phyloP scores from a whole-genome alignment of 2,329 filamentous ascomycete genomes.

The Daldinia eschscholtzii region DNA sequence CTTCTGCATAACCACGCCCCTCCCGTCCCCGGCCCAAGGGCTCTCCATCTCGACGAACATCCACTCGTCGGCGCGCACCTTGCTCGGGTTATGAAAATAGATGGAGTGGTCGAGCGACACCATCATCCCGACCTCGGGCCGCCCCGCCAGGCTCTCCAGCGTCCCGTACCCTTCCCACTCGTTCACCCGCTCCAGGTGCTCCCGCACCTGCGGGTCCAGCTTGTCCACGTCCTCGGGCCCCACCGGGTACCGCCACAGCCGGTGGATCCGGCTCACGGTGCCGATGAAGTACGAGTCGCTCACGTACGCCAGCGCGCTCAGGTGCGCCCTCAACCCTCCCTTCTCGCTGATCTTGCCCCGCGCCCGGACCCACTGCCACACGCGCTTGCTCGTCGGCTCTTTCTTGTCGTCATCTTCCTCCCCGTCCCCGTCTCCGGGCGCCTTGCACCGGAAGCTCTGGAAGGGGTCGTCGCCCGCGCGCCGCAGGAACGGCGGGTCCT shows the following conservation, averaged over 20 bases:
- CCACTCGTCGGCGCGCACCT: constrained; percentile 76
- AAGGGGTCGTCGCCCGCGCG: constrained; percentile 60
- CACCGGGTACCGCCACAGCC: constrained; percentile 79
- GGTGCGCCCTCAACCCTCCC: constrained; percentile 83
- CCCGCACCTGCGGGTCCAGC: constrained; percentile 58
- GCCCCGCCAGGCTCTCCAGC: constrained; percentile 61
- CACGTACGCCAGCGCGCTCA: constrained; percentile 92
- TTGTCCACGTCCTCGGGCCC: constrained; percentile 66
- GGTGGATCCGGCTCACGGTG: constrained; percentile 84
- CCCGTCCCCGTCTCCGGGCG: constrained; percentile 46
- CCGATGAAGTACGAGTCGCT: constrained; percentile 94
- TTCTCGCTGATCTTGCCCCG: constrained; percentile 78
- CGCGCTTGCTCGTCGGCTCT: constrained; percentile 71
- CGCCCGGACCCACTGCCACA: constrained; percentile 80
- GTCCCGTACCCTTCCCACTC: constrained; percentile 61
- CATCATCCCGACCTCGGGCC: constrained; percentile 82
- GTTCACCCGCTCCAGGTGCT: constrained; percentile 55
- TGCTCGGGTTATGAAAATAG: constrained; percentile 73
- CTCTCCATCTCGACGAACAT: constrained; percentile 84
- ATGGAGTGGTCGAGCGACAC: constrained; percentile 83
- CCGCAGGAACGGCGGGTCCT: constrained; percentile 62
- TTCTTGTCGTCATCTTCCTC: background rate
- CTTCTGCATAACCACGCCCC: constrained; percentile 80
- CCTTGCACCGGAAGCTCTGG: constrained; percentile 55
- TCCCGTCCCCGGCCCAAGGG: constrained; percentile 82